phyloP scores from a whole-genome alignment of 2,329 filamentous ascomycete genomes.

The Mollisiaceae sp. region DNA sequence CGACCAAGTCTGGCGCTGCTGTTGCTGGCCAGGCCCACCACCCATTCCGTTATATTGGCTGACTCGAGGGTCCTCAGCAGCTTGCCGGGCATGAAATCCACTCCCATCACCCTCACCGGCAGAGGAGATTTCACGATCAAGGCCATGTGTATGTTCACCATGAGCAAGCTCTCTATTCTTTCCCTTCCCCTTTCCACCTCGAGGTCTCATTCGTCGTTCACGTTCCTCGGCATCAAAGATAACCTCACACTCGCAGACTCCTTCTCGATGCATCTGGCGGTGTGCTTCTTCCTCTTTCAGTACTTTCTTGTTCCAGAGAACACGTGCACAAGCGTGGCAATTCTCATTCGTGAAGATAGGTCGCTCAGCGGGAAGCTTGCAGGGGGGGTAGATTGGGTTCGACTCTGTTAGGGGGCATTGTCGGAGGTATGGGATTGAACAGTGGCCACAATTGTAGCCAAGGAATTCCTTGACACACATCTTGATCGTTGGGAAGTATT shows the following conservation, averaged over 20 bases:
- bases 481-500: constrained; percentile 10
- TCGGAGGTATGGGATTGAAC: constrained; percentile 47
- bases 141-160: not conserved
- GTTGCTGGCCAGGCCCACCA: not conserved
- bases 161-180: not conserved
- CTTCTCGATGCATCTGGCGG: constrained; percentile 28
- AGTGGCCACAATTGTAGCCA: constrained; percentile 55
- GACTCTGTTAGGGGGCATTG: constrained; percentile 46
- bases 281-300: constrained; percentile 38
- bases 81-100: not conserved
- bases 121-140: not conserved
- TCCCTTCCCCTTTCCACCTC: constrained; percentile 20
- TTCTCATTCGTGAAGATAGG: constrained; percentile 32
- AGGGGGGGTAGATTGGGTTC: constrained; percentile 37
- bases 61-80: not conserved
- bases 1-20: constrained; percentile 3
- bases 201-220: constrained; percentile 25
- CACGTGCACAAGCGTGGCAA: constrained; percentile 39
- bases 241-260: constrained; percentile 36
- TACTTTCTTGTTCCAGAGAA: constrained; percentile 40
- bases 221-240: constrained; percentile 35
- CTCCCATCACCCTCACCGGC: constrained; percentile 6
- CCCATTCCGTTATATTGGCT: not conserved
- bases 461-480: constrained; percentile 56
- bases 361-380: constrained; percentile 37